Conservation (phyloP, 2,329 filamentous ascomycete genomes). For the Colletotrichum sp. region DNA sequence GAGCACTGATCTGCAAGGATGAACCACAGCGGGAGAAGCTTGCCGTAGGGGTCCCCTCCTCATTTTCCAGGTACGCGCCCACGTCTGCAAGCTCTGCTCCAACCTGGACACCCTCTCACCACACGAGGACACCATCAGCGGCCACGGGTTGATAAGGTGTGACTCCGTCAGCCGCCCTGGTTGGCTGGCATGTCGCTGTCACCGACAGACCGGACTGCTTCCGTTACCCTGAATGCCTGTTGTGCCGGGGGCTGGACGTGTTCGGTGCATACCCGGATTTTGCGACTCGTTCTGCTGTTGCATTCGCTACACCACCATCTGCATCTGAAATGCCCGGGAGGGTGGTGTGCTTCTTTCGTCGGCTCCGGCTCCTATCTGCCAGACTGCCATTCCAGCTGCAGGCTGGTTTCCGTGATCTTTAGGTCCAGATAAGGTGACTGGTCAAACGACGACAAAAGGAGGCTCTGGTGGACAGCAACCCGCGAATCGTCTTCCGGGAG, state of each 20-base stretch:
- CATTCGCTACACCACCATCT: not conserved
- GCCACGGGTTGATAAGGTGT: not conserved
- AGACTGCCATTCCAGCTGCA: not conserved
- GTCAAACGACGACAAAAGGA: not conserved
- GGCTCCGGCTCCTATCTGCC: not conserved
- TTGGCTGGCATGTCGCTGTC: constrained; percentile 19
- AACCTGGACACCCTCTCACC: not conserved
- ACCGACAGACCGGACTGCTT: constrained; percentile 8
- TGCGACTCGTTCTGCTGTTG: not conserved
- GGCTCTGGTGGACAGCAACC: not conserved
- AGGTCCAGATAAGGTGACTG: not conserved
- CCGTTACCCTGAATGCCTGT: not conserved
- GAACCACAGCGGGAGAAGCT: not conserved
- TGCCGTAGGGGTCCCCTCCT: constrained; percentile 8
- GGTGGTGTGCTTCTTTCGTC: not conserved
- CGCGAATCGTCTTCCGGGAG: not conserved
- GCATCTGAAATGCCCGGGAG: not conserved
- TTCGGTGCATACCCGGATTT: not conserved
- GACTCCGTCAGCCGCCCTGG: not conserved
- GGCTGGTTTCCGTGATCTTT: not conserved
- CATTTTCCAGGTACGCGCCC: constrained; percentile 18
- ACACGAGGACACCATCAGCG: constrained; percentile 17
- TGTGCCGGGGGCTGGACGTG: not conserved
- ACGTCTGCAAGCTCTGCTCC: not conserved
- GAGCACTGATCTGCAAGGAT: constrained; percentile 9